These are phyloP conservation scores for Polygonum aviculare DNA, from an alignment of 148 eudicot species.

Conservation along the genomic window DNA sequence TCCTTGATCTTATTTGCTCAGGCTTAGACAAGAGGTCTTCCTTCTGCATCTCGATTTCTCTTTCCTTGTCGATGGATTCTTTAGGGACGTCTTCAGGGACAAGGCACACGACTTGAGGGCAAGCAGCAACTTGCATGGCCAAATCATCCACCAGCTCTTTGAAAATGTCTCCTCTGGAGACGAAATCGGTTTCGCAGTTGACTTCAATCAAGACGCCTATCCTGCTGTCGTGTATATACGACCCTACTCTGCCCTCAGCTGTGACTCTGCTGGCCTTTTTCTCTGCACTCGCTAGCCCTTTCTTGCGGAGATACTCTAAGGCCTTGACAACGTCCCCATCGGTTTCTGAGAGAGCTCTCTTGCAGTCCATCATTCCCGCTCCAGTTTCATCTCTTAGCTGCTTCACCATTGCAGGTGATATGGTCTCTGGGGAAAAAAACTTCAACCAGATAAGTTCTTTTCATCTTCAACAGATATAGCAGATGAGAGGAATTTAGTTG, in stretches of 20 bases:
- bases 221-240: slow-evolving; percentile 87
- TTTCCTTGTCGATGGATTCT: slow-evolving; percentile 68
- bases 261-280: slow-evolving; percentile 85
- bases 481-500: not conserved
- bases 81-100: slow-evolving; percentile 69
- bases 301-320: slow-evolving; percentile 83
- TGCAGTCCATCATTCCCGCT: slow-evolving; percentile 99
- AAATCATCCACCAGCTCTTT: slow-evolving; percentile 78
- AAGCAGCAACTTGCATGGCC: slow-evolving; percentile 99
- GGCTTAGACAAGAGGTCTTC: slow-evolving; percentile 89
- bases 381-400: slow-evolving; percentile 90
- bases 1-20: slow-evolving; percentile 73
- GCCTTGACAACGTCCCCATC: slow-evolving; percentile 76
- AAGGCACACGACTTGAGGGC: slow-evolving; percentile 85
- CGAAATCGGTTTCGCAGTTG: slow-evolving; percentile 94
- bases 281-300: slow-evolving; percentile 93
- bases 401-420: slow-evolving; percentile 86
- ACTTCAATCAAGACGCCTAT: slow-evolving; percentile 88
- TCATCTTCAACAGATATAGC: not conserved
- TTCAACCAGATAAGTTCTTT: not conserved
- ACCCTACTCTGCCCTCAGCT: slow-evolving; percentile 91
- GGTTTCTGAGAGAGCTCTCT: slow-evolving; percentile 79
- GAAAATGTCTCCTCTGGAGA: slow-evolving; percentile 89
- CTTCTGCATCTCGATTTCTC: slow-evolving; percentile 83
- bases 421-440: slow-evolving; percentile 31